phyloP scores from a whole-genome alignment of 2,329 filamentous ascomycete species.

The Aureobasidium sp. region DNA sequence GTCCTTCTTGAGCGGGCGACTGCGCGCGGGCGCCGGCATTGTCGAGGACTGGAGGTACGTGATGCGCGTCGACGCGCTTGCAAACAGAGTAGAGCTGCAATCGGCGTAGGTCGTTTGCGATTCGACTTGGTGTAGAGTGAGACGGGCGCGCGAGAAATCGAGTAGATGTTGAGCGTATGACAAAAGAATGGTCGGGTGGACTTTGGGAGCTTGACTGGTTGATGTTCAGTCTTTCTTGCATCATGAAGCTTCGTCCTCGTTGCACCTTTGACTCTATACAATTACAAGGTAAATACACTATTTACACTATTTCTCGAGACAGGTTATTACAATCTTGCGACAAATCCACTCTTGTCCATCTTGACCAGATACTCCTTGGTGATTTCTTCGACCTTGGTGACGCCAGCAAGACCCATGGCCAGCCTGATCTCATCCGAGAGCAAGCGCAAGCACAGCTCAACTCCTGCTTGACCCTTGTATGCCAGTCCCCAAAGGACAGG shows the following conservation, averaged over 20 bases:
- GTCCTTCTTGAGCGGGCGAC: conserved; percentile 60
- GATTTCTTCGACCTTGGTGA: conserved; percentile 31
- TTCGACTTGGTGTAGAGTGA: background rate
- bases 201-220: background rate
- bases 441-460: conserved; percentile 39
- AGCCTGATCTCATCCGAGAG: conserved; percentile 32
- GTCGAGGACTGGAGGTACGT: background rate
- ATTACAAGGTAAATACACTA: background rate
- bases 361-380: conserved; percentile 35
- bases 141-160: background rate
- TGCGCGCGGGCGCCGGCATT: conserved; percentile 36
- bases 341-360: conserved; percentile 28
- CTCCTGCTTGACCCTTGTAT: conserved; percentile 32
- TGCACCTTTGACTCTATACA: background rate
- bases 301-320: background rate
- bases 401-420: conserved; percentile 36
- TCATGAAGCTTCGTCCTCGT: background rate
- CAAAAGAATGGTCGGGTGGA: background rate
- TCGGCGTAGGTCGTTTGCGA: background rate
- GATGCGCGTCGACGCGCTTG: conserved; percentile 5
- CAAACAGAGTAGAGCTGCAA: background rate
- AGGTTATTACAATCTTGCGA: conserved; percentile 21
- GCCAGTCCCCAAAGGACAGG: conserved; percentile 44
- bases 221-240: background rate
- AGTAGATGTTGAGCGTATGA: background rate